Evolutionary conservation across 164 flowering plant genomes (phyloP), one percentile per base, ranked within the genome.

Genomic region (Malania oleifera): DNA sequence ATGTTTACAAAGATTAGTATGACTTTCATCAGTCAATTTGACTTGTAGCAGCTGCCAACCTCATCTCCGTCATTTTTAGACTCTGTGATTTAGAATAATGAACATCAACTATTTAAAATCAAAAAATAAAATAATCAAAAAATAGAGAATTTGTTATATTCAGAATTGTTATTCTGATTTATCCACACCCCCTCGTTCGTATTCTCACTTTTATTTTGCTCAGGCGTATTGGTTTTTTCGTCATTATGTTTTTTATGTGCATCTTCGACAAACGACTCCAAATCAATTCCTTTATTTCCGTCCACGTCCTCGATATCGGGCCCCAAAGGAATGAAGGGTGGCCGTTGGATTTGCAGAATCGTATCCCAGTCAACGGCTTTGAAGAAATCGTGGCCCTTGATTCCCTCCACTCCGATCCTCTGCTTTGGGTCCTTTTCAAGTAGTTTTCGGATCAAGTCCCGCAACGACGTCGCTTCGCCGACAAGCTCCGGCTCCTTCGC

Each of bases 331-430:
- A 91, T 75, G 57, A 63, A 82, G 51, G 98, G 98, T 11, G 98
- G 88, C 56, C 98, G 56, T 10, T 76, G 29, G 31, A 91, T 64
- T 8, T 61, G 62, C 56, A 77, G 3, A 4, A 88, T 60, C 2
- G 23, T 4, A 13, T 80, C 83, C 98, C 98, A 91, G 55, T 75
- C 65, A 0, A 91, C 44, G 19, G 80, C 89, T 35, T 28, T 35
- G 57, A 91, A 88, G 59, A 80, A 91, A n/a, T 73, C 77, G 47
- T 91, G 98, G 52, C 75, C 69, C 72, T 88, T 91, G 74, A 91
- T 80, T 45, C 51, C 87, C 24, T 70, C 76, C 19, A 78, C 23
- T 1, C 59, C 38, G 40, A 88, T 83, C 66, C 98, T 72, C 72
- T 62, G 54, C 37, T 41, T 61, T 15, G 91, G 88, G 53, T 88